Conservation (phyloP, 345 rosid species). For the Aquilaria sinensis region DNA sequence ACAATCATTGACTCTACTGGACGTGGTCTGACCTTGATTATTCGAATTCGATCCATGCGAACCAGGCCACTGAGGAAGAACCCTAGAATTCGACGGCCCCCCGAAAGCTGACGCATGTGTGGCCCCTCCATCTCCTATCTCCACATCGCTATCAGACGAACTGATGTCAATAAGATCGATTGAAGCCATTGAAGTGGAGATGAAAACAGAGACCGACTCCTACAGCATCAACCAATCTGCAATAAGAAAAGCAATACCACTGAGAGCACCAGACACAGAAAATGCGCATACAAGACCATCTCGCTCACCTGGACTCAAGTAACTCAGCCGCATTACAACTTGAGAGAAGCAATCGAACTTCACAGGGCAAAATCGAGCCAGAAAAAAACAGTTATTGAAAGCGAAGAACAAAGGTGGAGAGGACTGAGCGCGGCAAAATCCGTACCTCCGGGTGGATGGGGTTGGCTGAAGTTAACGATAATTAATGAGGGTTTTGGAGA, state of each 20-base stretch:
- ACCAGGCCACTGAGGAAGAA: conserved; percentile 40
- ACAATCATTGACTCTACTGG: conserved; percentile 13
- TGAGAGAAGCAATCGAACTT: too few species aligned
- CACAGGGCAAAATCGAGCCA: too few species aligned
- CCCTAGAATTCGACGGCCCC: conserved; percentile 29
- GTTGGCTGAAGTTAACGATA: too few species aligned
- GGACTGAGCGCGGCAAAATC: too few species aligned
- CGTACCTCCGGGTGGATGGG: too few species aligned
- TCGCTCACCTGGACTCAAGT: too few species aligned
- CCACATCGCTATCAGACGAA: conserved; percentile 77
- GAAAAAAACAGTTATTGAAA: too few species aligned
- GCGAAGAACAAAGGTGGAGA: too few species aligned
- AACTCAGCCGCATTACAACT: too few species aligned
- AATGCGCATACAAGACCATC: too few species aligned
- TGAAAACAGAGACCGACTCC: conserved; percentile 15
- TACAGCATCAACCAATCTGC: conserved; percentile 28
- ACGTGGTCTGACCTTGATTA: conserved; percentile 23
- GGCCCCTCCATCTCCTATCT: conserved; percentile 29
- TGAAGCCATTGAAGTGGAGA: conserved; percentile 25
- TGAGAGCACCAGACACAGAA: too few species aligned
- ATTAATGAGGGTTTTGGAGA: too few species aligned
- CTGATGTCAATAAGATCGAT: conserved; percentile 60
- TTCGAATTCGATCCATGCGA: conserved; percentile 17
- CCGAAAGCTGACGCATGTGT: conserved; percentile 14
- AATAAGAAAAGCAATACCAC: not conserved